Evolutionary conservation across 129 eudicot species (phyloP).

Genomic region (Ambrosia artemisiifolia): DNA sequence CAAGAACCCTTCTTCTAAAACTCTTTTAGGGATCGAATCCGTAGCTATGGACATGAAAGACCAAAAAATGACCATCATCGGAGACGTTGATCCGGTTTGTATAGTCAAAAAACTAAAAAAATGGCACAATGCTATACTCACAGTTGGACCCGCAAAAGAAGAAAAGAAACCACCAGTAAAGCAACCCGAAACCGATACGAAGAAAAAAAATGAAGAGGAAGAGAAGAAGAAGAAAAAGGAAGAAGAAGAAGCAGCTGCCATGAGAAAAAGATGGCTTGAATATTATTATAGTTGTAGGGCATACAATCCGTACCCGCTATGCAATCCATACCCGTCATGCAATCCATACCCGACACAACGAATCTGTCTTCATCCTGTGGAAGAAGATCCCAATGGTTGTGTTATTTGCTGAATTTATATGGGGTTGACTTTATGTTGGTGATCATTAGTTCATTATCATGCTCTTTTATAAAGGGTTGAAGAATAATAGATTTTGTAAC

Average conservation of each 20-base stretch:
- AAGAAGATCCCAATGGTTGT: constrained; percentile 37
- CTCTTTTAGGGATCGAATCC: constrained; percentile 4
- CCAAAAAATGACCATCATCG: constrained; percentile 28
- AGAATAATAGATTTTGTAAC: too few species aligned
- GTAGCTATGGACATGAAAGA: constrained; percentile 35
- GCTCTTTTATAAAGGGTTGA: too few species aligned
- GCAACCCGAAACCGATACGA: not conserved
- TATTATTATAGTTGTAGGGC: not conserved
- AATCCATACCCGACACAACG: constrained; percentile 21
- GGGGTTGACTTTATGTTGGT: too few species aligned
- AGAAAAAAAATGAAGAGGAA: not conserved
- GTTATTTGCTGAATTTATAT: constrained; percentile 23
- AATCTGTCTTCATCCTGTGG: constrained; percentile 16
- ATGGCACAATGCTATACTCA: constrained; percentile 19
- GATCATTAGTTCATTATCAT: too few species aligned
- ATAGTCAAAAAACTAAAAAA: constrained; percentile 17
- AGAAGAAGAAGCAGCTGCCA: not conserved
- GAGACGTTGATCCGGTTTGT: constrained; percentile 35
- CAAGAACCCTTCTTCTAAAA: not conserved
- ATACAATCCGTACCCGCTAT: constrained; percentile 8
- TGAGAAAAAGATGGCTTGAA: not conserved
- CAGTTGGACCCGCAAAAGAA: constrained; percentile 39
- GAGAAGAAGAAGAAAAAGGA: not conserved
- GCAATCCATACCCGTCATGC: constrained; percentile 9
- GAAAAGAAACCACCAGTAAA: not conserved